Conservation (phyloP, 345 rosid genomes). For the Lagerstroemia speciosa region DNA sequence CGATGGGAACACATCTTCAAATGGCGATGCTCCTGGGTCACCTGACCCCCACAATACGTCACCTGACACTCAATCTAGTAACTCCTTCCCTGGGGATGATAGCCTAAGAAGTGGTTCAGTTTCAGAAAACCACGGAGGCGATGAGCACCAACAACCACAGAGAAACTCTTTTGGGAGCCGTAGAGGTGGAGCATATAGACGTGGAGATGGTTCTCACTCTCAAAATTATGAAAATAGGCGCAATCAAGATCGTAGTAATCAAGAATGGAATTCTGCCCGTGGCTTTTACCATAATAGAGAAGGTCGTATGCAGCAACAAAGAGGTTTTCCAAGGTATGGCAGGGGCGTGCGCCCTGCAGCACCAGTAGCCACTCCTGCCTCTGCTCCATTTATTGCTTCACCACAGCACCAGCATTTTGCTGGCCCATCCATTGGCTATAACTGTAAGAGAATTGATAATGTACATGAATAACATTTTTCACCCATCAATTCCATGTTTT, state of each 20-base stretch:
- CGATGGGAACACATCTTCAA: slow-evolving; percentile 24
- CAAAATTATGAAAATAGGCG: slow-evolving; percentile 68
- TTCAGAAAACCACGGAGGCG: slow-evolving; percentile 39
- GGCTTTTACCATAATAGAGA: slow-evolving; percentile 55
- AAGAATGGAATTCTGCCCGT: slow-evolving; percentile 51
- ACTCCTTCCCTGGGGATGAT: slow-evolving; percentile 48
- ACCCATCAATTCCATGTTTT: slow-evolving; percentile 5
- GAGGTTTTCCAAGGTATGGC: slow-evolving; percentile 45
- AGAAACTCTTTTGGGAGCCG: slow-evolving; percentile 52
- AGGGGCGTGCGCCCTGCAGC: slow-evolving; percentile 31
- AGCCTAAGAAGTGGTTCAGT: slow-evolving; percentile 41
- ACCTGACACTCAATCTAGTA: slow-evolving; percentile 26
- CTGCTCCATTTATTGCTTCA: slow-evolving; percentile 38
- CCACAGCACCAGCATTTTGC: slow-evolving; percentile 44
- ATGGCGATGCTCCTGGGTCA: slow-evolving; percentile 29
- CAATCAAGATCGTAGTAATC: slow-evolving; percentile 63
- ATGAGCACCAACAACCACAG: slow-evolving; percentile 57
- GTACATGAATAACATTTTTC: background rate
- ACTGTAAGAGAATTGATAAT: background rate
- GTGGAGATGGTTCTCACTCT: slow-evolving; percentile 63
- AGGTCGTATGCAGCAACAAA: slow-evolving; percentile 48
- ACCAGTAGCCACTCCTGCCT: slow-evolving; percentile 31
- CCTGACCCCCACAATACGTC: slow-evolving; percentile 23
- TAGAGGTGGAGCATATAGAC: slow-evolving; percentile 38
- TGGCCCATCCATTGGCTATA: slow-evolving; percentile 26